phyloP scores from a whole-genome alignment of 345 rosid genomes.

The Syzygium aqueum region DNA sequence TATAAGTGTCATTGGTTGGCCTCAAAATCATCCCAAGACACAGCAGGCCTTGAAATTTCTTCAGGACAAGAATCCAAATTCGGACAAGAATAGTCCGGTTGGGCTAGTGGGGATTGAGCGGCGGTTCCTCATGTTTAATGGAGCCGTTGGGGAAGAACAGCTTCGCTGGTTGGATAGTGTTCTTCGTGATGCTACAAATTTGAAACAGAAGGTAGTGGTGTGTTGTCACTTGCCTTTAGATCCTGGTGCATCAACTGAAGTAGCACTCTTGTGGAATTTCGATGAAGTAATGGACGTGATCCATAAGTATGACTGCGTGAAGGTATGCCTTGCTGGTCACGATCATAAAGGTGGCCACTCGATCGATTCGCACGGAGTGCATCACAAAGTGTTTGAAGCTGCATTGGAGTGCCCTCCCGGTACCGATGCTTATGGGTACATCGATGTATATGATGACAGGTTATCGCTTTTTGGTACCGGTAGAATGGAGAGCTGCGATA shows the following conservation, averaged over 20 bases:
- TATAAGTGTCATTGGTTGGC: constrained; percentile 86
- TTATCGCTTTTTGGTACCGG: constrained; percentile 53
- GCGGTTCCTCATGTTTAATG: constrained; percentile 87
- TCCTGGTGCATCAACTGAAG: constrained; percentile 39
- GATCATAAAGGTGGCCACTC: constrained; percentile 77
- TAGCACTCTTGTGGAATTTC: constrained; percentile 80
- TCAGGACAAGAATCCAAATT: constrained; percentile 59
- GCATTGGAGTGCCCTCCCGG: constrained; percentile 88
- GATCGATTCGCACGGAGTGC: constrained; percentile 70
- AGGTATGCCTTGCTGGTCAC: constrained; percentile 83
- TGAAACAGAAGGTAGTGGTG: constrained; percentile 61
- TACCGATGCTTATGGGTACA: constrained; percentile 62
- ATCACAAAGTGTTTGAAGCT: constrained; percentile 83
- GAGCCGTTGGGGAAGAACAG: constrained; percentile 79
- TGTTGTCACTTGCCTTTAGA: constrained; percentile 85
- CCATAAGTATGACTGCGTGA: constrained; percentile 58
- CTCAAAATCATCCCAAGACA: constrained; percentile 59
- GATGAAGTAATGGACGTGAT: constrained; percentile 73
- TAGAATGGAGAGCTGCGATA: constrained; percentile 47
- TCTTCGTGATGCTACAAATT: constrained; percentile 55
- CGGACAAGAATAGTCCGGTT: constrained; percentile 70
- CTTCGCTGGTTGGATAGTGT: constrained; percentile 60
- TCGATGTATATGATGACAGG: constrained; percentile 67
- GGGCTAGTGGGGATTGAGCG: constrained; percentile 61
- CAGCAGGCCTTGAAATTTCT: constrained; percentile 61